A percentile compares a stretch with the other conserved stretches of the same genome.
phyloP scores from a whole-genome alignment of 257 asterid genomes.

The Penstemon eatonii region DNA sequence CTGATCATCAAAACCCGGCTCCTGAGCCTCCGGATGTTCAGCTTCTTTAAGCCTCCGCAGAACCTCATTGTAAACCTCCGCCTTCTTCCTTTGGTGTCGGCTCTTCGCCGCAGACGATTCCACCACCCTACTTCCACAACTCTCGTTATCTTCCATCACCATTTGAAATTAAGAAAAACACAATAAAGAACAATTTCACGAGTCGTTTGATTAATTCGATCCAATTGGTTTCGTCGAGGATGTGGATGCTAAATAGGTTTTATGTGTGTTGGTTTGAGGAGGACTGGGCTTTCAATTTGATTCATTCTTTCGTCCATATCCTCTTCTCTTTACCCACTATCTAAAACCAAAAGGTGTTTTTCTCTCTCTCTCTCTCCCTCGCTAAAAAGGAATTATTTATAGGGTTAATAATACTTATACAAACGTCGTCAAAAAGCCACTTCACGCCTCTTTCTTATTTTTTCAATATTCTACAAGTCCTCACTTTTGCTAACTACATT shows the following conservation, averaged over 20 bases:
- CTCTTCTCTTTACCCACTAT: constrained; percentile 3
- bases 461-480: too few species aligned
- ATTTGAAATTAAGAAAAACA: constrained; percentile 37
- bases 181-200: constrained; percentile 10
- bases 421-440: not conserved
- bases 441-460: too few species aligned
- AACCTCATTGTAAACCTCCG: constrained; percentile 89
- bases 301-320: constrained; percentile 38
- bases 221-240: constrained; percentile 23
- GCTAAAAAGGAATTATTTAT: not conserved
- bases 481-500: not conserved
- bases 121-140: constrained; percentile 74
- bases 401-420: not conserved
- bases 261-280: constrained; percentile 25
- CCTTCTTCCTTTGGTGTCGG: constrained; percentile 57
- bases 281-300: constrained; percentile 35
- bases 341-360: constrained; percentile 13
- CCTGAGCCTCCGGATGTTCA: constrained; percentile 59
- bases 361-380: constrained; percentile 35
- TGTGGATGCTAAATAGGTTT: constrained; percentile 2
- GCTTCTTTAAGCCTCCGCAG: constrained; percentile 79
- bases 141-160: constrained; percentile 85
- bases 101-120: constrained; percentile 48
- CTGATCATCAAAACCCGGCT: constrained; percentile 71
- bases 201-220: constrained; percentile 25